Percentiles rank a stretch among this genome's conserved stretches.
phyloP scores from a whole-genome alignment of 73 alveolate species.

The Symbiodinium natans region DNA sequence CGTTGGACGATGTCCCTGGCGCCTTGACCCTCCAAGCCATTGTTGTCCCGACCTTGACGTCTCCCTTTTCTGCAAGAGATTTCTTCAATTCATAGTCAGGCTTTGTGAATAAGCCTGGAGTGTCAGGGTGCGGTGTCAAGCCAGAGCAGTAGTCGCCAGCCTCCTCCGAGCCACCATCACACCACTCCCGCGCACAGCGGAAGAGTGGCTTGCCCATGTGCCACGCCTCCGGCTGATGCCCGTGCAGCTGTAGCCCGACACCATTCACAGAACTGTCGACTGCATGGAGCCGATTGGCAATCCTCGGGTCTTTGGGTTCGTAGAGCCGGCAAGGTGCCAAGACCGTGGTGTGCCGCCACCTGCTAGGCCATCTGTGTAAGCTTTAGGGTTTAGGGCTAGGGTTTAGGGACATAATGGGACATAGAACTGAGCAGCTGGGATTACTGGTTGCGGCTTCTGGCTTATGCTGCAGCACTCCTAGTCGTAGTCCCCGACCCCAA shows the following conservation, averaged over 20 bases:
- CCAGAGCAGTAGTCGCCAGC: no score
- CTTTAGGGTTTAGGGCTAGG: no score
- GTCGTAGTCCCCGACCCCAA: no score
- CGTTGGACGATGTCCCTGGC: no score
- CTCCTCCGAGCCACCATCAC: not conserved
- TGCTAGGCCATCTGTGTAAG: not conserved
- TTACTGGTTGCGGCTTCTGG: not conserved
- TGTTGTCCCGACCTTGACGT: no score
- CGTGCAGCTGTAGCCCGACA: not conserved
- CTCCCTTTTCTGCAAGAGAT: no score
- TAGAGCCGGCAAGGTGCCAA: not conserved
- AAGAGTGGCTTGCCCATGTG: slow-evolving; percentile 67
- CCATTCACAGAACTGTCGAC: not conserved
- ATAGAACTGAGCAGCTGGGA: no score
- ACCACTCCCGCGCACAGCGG: slow-evolving; percentile 25
- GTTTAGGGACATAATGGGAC: no score
- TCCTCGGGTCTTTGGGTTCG: not conserved
- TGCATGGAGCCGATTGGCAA: not conserved
- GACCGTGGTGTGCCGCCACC: not conserved
- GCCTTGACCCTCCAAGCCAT: no score
- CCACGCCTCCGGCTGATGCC: slow-evolving; percentile 38
- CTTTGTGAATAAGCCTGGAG: no score
- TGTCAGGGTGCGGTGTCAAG: no score
- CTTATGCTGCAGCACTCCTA: not conserved
- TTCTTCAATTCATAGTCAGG: no score